Conservation (phyloP, 1,139 yeast species). For the Blastobotrys capitulatus region DNA sequence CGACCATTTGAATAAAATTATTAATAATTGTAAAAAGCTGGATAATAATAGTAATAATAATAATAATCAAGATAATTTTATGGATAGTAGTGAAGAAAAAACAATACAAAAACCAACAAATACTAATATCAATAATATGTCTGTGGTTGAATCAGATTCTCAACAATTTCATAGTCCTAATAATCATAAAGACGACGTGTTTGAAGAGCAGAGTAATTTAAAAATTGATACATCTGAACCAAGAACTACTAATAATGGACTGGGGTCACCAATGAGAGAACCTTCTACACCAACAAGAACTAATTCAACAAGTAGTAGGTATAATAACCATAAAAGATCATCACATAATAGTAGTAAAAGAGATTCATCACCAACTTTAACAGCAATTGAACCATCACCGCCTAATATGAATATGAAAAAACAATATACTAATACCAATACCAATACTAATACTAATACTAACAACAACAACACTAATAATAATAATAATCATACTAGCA, state of each 20-base stretch:
- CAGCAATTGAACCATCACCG: conserved; percentile 15
- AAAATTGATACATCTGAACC: background rate
- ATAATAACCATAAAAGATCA: background rate
- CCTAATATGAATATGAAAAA: background rate
- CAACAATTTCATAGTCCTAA: no score
- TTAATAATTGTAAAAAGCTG: no score
- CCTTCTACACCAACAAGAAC: background rate
- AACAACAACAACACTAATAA: conserved; percentile 1
- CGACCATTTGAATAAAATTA: no score
- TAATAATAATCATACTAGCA: background rate
- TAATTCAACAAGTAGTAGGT: background rate
- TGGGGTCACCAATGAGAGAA: background rate
- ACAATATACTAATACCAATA: background rate
- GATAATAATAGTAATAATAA: no score
- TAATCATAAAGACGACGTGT: background rate
- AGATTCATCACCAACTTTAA: conserved; percentile 14
- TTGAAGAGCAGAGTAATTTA: background rate
- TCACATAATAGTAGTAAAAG: background rate
- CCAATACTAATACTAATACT: background rate
- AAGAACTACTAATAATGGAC: background rate
- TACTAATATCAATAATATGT: no score
- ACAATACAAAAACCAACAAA: no score
- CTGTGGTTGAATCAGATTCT: no score
- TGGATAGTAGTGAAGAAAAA: no score
- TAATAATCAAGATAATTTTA: no score